These are phyloP conservation scores for Penicillium malachiteum DNA, from an alignment of 495 filamentous ascomycete genomes.

Conservation along the genomic window DNA sequence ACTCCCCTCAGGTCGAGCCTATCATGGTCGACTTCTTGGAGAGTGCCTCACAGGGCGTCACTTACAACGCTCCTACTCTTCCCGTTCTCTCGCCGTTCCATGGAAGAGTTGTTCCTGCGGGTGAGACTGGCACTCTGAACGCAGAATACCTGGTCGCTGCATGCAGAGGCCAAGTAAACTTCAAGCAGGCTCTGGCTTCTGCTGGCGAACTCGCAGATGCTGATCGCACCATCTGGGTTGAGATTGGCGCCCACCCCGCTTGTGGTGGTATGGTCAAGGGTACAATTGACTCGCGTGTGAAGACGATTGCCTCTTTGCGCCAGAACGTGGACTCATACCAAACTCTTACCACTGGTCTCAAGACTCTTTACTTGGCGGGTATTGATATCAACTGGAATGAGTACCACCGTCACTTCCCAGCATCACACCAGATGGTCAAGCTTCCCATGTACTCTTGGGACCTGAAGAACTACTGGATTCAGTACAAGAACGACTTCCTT, in stretches of 20 bases:
- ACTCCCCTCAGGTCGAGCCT: conserved; percentile 3
- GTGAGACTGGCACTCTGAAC: conserved; percentile 10
- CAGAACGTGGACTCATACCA: conserved; percentile 49
- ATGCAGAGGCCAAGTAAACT: too few relatives aligned
- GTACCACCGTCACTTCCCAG: conserved; percentile 57
- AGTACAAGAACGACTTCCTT: conserved; percentile 32
- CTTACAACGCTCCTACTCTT: conserved; percentile 29
- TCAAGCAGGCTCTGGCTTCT: conserved; percentile 3
- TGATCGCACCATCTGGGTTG: conserved; percentile 26
- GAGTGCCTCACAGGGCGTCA: conserved; percentile 24
- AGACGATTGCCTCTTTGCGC: conserved; percentile 41
- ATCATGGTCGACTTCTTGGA: conserved; percentile 36
- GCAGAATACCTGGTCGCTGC: conserved; percentile 22
- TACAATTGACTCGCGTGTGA: conserved; percentile 21
- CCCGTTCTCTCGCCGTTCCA: conserved; percentile 30
- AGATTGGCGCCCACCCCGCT: conserved; percentile 43
- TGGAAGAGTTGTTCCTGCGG: conserved; percentile 10
- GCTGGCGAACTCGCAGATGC: conserved; percentile 32
- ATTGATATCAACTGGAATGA: conserved; percentile 62
- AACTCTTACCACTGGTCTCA: conserved; percentile 37
- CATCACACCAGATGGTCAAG: conserved; percentile 1
- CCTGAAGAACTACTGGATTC: conserved; percentile 30
- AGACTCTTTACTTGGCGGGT: conserved; percentile 33
- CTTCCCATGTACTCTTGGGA: too few relatives aligned
- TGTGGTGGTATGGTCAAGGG: conserved; percentile 23